phyloP scores from a whole-genome alignment of 2,329 filamentous ascomycete genomes.

The Curvularia lunata region DNA sequence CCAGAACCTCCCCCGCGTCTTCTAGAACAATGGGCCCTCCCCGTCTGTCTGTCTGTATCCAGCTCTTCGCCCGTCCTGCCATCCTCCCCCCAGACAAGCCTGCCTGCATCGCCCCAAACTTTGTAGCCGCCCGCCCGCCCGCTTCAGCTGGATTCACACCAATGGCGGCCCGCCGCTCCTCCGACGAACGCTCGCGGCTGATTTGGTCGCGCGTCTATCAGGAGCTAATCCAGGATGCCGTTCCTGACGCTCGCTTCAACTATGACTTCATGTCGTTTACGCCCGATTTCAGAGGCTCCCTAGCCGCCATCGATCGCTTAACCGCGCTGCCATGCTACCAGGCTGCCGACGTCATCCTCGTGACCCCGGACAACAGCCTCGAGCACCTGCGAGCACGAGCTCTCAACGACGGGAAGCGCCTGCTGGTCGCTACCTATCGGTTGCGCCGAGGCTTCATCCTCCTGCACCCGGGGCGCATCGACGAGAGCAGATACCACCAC shows the following conservation, averaged over 20 bases:
- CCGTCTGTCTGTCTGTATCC: not conserved
- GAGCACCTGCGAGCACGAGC: slow-evolving; percentile 50
- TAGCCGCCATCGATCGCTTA: slow-evolving; percentile 43
- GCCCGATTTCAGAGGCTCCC: slow-evolving; percentile 52
- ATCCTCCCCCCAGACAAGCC: not conserved
- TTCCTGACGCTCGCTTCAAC: slow-evolving; percentile 54
- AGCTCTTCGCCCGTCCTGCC: not conserved
- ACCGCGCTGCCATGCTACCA: slow-evolving; percentile 43
- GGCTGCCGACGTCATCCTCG: slow-evolving; percentile 45
- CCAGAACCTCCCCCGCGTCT: slow-evolving; percentile 2
- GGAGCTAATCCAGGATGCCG: slow-evolving; percentile 48
- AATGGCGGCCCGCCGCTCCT: slow-evolving; percentile 26
- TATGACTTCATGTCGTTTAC: slow-evolving; percentile 54
- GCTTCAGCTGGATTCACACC: not conserved
- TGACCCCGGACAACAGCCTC: slow-evolving; percentile 55
- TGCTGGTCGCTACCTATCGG: slow-evolving; percentile 53
- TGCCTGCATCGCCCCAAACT: not conserved
- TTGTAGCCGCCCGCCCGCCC: not conserved
- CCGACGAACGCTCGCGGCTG: slow-evolving; percentile 22
- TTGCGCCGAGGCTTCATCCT: slow-evolving; percentile 53
- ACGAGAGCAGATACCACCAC: slow-evolving; percentile 33
- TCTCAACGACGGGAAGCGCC: slow-evolving; percentile 50
- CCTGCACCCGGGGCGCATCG: slow-evolving; percentile 48
- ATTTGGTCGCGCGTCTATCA: slow-evolving; percentile 45
- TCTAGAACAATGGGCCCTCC: not conserved